phyloP scores from a whole-genome alignment of 2,329 filamentous ascomycete genomes.

The Myriosclerotinia curreyana region DNA sequence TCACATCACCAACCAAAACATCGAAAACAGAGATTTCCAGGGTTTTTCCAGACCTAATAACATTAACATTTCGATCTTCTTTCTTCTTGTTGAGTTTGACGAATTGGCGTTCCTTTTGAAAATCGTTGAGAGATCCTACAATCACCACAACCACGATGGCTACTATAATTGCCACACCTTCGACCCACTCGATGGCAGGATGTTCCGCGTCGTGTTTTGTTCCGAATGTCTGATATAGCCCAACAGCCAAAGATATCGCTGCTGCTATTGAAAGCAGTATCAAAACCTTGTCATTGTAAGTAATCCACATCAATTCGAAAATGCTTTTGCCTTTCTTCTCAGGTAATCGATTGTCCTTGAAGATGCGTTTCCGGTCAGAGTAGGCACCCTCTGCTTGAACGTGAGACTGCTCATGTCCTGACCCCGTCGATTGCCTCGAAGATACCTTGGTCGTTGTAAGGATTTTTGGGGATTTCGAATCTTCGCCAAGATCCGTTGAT shows the following conservation, averaged over 20 bases:
- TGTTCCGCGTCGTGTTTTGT: conserved; percentile 47
- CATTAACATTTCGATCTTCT: conserved; percentile 70
- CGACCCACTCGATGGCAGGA: conserved; percentile 70
- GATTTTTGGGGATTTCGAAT: conserved; percentile 41
- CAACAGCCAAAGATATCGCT: conserved; percentile 69
- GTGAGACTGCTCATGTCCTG: not conserved
- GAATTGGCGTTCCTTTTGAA: conserved; percentile 78
- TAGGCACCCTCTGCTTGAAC: conserved; percentile 41
- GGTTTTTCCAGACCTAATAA: conserved; percentile 70
- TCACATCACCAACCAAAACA: conserved; percentile 69
- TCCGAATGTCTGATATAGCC: conserved; percentile 69
- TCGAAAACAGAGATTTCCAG: conserved; percentile 68
- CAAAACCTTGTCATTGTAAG: conserved; percentile 78
- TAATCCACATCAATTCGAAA: conserved; percentile 70
- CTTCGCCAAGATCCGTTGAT: conserved; percentile 22
- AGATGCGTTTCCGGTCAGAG: conserved; percentile 66
- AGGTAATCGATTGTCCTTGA: conserved; percentile 65
- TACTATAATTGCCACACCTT: conserved; percentile 75
- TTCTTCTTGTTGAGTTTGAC: conserved; percentile 79
- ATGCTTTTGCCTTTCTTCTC: conserved; percentile 68
- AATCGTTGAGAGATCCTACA: conserved; percentile 76
- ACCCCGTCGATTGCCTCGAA: conserved; percentile 1
- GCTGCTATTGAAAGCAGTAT: conserved; percentile 70
- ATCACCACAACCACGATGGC: conserved; percentile 74
- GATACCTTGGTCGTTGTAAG: conserved; percentile 24